Base-by-base conservation (phyloP, 2,329 filamentous ascomycete species). In the Aaosphaeria arxii region DNA sequence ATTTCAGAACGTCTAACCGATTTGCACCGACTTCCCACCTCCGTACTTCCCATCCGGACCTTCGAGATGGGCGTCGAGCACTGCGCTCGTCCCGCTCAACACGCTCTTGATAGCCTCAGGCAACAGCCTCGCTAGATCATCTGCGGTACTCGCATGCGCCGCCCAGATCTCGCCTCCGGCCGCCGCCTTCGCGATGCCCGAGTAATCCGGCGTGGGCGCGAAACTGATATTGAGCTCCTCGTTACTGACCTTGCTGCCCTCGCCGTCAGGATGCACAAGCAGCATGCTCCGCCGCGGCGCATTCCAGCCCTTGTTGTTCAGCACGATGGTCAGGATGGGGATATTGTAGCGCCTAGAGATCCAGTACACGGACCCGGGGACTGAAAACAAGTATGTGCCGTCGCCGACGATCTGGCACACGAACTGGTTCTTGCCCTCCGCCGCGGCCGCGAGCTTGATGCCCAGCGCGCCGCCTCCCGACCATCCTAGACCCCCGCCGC, bases 401-500 rank as follows among this genome's bases (percentile, higher is more conserved):
- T 88, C 85, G 4, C 84, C 85, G 6, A 87, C 84, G 48, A 88
- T 71, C 42, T 72, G 69, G 52, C 67, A 70, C 0, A 72, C 67
- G 33, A 72, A 71, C 11, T 62, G 59, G 45, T 62, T 62, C 45
- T 62, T 61, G 33, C 77, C 71, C 50, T 77, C 69, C 2, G 69
- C 67, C 43, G 85, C 79, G 0, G 77, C 76, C 0, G 87, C 89
- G 6, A 92, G 78, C 64, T 91, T 91, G 62, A 91, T 85, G 2
- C 88, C 89, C 3, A 92, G 68, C 0, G 86, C 85, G 30, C 59
- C 88, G 11, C 89, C 88, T 11, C 88, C 88, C 7, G 84, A 88
- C 88, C 88, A 92, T 2, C 88, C 88, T 0, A 92, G 81, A 2
- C 89, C 89, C 11, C 87, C 88, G 1, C 86, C 88, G 1, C 88